A percentile compares a stretch with the other conserved stretches of the same genome.
These are phyloP conservation scores for Catharanthus roseus DNA, from an alignment of 257 asterid genomes.

Conservation along the genomic window DNA sequence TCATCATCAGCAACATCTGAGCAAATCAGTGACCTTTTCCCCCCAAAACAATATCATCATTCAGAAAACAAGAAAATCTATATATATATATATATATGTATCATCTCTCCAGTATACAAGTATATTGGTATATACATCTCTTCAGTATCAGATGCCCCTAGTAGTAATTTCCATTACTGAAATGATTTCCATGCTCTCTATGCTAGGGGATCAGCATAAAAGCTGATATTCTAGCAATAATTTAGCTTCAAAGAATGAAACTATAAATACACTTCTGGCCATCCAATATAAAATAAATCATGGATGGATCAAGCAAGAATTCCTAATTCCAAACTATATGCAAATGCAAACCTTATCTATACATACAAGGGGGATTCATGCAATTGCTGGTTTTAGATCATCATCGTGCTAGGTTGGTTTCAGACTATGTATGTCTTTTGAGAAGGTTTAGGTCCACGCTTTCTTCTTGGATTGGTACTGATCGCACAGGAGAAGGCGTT, in stretches of 20 bases:
- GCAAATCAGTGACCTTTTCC: too few species aligned
- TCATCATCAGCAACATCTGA: too few species aligned
- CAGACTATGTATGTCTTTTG: constrained; percentile 43
- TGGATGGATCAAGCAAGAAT: constrained; percentile 18
- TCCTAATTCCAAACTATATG: background rate
- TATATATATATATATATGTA: background rate
- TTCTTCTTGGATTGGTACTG: constrained; percentile 48
- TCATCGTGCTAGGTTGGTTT: too few species aligned
- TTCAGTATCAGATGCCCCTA: background rate
- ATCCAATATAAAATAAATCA: constrained; percentile 15
- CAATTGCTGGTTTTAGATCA: background rate
- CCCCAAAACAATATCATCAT: background rate
- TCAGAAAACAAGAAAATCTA: background rate
- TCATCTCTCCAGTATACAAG: background rate
- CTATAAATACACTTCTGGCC: background rate
- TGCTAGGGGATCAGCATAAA: background rate
- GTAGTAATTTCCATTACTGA: background rate
- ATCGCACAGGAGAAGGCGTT: constrained; percentile 64
- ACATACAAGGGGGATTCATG: background rate
- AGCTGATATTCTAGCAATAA: background rate
- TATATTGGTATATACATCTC: background rate
- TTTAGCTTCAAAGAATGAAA: background rate
- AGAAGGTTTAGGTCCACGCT: constrained; percentile 55
- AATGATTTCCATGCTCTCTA: background rate
- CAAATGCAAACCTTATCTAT: constrained; percentile 6